phyloP scores from a whole-genome alignment of 768 basidiomycete species.

The Mrakia blollopis region DNA sequence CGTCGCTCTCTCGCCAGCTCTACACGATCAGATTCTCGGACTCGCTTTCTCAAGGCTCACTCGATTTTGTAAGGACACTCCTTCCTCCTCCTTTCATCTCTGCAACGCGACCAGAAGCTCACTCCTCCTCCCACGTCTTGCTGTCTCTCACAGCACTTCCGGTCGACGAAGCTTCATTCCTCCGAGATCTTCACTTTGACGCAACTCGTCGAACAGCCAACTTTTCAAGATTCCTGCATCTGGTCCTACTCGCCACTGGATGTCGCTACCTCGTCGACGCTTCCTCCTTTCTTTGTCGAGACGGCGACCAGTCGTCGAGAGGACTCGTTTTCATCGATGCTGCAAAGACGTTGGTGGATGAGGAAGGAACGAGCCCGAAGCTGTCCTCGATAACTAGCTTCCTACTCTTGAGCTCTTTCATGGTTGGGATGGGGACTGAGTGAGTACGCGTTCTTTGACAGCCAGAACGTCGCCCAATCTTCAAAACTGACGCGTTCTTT shows the following conservation, averaged over 20 bases:
- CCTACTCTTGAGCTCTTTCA: neutral
- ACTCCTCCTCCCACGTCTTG: no score
- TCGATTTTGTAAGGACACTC: neutral
- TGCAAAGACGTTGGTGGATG: neutral
- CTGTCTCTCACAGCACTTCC: neutral
- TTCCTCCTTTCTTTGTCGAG: neutral
- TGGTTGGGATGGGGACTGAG: neutral
- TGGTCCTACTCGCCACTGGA: neutral
- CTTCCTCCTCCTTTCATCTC: no score
- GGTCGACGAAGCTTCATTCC: neutral
- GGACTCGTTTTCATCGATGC: neutral
- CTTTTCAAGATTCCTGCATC: neutral
- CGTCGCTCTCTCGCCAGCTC: neutral
- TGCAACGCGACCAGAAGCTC: no score
- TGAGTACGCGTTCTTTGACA: neutral
- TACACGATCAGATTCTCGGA: neutral
- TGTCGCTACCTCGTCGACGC: neutral
- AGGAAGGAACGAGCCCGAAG: neutral
- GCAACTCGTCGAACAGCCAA: neutral
- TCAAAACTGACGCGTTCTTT: neutral
- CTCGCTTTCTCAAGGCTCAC: neutral
- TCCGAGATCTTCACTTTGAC: neutral
- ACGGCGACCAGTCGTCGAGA: neutral
- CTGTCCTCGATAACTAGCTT: neutral
- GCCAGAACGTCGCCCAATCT: neutral